Evolutionary conservation across 2,329 filamentous ascomycete species (phyloP).

Genomic region (Tolypocladium amazonense): DNA sequence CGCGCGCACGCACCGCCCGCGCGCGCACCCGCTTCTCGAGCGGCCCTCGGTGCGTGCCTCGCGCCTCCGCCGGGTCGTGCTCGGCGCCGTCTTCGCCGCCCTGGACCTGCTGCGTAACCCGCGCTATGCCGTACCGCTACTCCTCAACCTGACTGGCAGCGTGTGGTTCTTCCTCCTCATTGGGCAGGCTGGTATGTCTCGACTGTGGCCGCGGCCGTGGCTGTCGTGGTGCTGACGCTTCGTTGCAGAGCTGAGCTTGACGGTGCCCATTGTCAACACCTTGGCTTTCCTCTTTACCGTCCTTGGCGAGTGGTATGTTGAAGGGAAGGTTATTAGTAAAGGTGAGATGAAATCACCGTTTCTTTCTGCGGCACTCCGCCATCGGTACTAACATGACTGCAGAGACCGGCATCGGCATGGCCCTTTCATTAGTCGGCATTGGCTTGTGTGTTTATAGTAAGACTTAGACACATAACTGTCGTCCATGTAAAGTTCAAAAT

Average conservation of each 20-base stretch:
- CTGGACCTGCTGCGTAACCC: constrained; percentile 71
- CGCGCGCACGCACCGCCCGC: constrained; percentile 62
- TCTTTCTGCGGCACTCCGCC: neutral
- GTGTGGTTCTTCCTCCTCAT: constrained; percentile 96
- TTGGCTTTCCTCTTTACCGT: constrained; percentile 95
- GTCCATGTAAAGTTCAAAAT: neutral
- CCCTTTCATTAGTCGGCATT: constrained; percentile 68
- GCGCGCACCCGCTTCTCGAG: constrained; percentile 44
- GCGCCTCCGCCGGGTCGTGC: constrained; percentile 51
- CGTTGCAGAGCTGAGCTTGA: constrained; percentile 69
- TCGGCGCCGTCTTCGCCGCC: constrained; percentile 62
- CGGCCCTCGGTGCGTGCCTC: constrained; percentile 40
- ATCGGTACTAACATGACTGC: constrained; percentile 2
- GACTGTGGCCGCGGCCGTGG: neutral
- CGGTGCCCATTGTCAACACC: constrained; percentile 90
- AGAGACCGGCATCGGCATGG: constrained; percentile 82
- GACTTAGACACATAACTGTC: constrained; percentile 7
- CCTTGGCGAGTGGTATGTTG: constrained; percentile 88
- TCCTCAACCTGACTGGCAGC: constrained; percentile 85
- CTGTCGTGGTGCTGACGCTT: neutral
- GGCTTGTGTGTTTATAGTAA: constrained; percentile 71
- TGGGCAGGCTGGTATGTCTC: constrained; percentile 75
- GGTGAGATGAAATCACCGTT: constrained; percentile 32
- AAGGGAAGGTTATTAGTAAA: constrained; percentile 78
- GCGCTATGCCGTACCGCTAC: constrained; percentile 71